Base-by-base conservation (phyloP, 768 basidiomycete species). In the Asterophora lycoperdoides region DNA sequence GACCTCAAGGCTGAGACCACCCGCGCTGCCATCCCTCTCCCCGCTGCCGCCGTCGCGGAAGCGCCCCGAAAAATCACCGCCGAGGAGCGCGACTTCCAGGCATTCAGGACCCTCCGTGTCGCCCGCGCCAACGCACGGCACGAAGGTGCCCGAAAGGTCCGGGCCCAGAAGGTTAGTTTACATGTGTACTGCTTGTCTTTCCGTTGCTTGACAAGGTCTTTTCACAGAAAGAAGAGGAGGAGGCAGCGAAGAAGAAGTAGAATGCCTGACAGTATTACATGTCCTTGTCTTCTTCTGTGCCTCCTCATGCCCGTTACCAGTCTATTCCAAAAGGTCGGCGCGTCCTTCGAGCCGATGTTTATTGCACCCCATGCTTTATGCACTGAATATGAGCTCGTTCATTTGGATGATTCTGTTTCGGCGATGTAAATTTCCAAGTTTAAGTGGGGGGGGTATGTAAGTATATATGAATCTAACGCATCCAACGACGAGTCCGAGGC, bases 161-260 rank as follows among this genome's bases (percentile, higher is more conserved):
- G 92, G 56, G 82, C 83, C 57, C 82, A 83, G 62, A 93, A 93
- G 87, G 89, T 84, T 61, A 52, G 84, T 71, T 28, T 30, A 49
- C 32, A 14, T 32, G 3, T 29, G 38, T 14, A 28, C 23, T 52
- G 18, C 30, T 32, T 41, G 18, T 45, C 39, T 36, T 46, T 33
- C 14, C 30, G 29, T 29, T 42, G 20, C 46, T 61, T 63, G 4
- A 67, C 58, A 32, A 30, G 28, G 19, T 20, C 46, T 19, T 23
- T 48, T 40, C 60, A 51, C 62, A 90, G 89, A 89, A 86, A 66
- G 89, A 89, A 59, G 92, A 92, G 66, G 91, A 93, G 79, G 91
- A 93, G 66, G 89, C 87, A 49, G 81, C 78, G 66, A 92, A 93
- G 79, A 91, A 91, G 76, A 91, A 93, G 75, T 89, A 83, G 73